Conservation (phyloP, 2,329 filamentous ascomycete genomes). For the Aspergillus novoparasiticus region DNA sequence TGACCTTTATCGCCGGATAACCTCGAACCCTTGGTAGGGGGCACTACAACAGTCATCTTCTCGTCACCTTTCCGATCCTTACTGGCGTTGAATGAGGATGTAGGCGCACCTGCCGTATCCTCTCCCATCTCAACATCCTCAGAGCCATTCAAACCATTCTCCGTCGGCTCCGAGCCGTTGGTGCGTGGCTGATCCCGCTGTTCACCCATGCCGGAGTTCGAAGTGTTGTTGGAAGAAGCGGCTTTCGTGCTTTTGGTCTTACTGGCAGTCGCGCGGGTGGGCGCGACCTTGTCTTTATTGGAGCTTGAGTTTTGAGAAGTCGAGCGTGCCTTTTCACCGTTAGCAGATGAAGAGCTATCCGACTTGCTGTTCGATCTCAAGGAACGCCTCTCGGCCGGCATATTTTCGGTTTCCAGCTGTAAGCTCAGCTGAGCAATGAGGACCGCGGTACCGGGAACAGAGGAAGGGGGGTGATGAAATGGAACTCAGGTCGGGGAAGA, state of each 20-base stretch:
- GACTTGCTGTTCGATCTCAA: constrained; percentile 51
- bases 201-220: constrained; percentile 61
- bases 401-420: constrained; percentile 39
- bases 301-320: constrained; percentile 47
- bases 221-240: constrained; percentile 37
- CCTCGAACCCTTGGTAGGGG: constrained; percentile 68
- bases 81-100: constrained; percentile 57
- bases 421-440: constrained; percentile 34
- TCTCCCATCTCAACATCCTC: constrained; percentile 74
- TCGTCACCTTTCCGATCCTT: constrained; percentile 72
- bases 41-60: constrained; percentile 81
- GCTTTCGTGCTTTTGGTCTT: constrained; percentile 44
- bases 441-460: constrained; percentile 30
- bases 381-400: constrained; percentile 51
- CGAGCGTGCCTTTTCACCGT: constrained; percentile 49
- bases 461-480: constrained; percentile 27
- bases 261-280: constrained; percentile 45
- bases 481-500: constrained; percentile 19
- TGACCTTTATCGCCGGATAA: constrained; percentile 58
- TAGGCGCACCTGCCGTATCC: constrained; percentile 55
- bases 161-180: constrained; percentile 69
- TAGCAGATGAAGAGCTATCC: constrained; percentile 49
- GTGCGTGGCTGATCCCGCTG: constrained; percentile 68
- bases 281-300: constrained; percentile 49
- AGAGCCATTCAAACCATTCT: constrained; percentile 67